Conservation (phyloP, 2,329 filamentous ascomycete genomes). For the Golovinomyces cichoracearum region DNA sequence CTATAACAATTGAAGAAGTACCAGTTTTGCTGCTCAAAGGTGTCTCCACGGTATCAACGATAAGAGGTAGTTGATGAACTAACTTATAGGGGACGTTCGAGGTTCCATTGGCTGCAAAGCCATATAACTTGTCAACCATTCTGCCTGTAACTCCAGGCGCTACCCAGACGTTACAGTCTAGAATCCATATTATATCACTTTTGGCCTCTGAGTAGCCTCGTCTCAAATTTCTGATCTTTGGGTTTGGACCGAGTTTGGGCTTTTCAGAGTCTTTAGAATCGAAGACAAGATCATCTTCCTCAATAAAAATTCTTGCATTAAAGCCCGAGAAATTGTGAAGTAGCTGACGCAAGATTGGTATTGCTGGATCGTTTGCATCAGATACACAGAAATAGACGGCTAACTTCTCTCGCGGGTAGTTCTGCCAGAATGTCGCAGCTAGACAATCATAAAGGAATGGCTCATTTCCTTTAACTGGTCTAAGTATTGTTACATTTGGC, state of each 20-base stretch:
- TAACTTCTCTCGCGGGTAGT: conserved; percentile 51
- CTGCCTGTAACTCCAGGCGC: conserved; percentile 50
- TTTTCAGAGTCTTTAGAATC: conserved; percentile 21
- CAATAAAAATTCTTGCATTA: conserved; percentile 50
- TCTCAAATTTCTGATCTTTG: conserved; percentile 96
- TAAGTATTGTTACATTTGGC: conserved; percentile 70
- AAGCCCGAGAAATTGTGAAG: conserved; percentile 44
- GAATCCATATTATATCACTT: conserved; percentile 73
- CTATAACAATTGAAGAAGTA: conserved; percentile 7
- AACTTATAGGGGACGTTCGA: conserved; percentile 49
- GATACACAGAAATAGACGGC: conserved; percentile 65
- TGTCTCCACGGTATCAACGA: conserved; percentile 18
- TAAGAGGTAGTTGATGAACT: conserved; percentile 76
- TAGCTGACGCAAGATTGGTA: conserved; percentile 44
- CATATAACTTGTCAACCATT: conserved; percentile 71
- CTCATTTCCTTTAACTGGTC: conserved; percentile 80
- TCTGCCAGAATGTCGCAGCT: conserved; percentile 56
- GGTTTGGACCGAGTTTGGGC: conserved; percentile 61
- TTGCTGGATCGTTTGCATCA: conserved; percentile 47
- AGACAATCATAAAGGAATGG: conserved; percentile 80
- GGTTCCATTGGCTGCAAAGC: conserved; percentile 28
- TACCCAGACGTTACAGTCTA: conserved; percentile 94
- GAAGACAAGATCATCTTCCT: conserved; percentile 51
- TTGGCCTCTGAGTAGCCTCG: conserved; percentile 71
- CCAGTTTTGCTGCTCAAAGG: conserved; percentile 5